phyloP scores from a whole-genome alignment of 192 early-diverging fungal genomes.

The Coemansia sp. region DNA sequence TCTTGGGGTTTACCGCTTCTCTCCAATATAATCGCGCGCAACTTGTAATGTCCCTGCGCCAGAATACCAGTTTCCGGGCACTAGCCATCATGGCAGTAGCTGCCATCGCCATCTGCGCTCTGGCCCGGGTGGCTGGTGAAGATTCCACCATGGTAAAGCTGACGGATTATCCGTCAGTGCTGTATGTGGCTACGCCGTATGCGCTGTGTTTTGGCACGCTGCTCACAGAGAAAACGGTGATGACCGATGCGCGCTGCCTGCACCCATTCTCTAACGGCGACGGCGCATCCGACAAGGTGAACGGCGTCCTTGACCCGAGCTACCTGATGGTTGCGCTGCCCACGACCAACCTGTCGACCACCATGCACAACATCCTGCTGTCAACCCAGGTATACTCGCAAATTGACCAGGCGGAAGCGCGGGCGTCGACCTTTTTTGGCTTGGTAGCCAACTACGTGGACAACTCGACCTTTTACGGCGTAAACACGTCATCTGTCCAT shows the following conservation, averaged over 20 bases:
- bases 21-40: background rate
- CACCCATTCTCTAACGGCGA: conserved; percentile 40
- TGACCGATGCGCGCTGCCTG: conserved; percentile 50
- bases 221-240: conserved; percentile 29
- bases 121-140: conserved; percentile 1
- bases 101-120: background rate
- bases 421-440: conserved; percentile 38
- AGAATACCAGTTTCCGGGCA: background rate
- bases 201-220: conserved; percentile 42
- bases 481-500: conserved; percentile 34
- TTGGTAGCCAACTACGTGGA: conserved; percentile 35
- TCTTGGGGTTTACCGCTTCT: background rate
- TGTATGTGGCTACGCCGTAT: conserved; percentile 45
- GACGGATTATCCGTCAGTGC: conserved; percentile 32
- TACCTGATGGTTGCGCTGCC: conserved; percentile 48
- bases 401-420: conserved; percentile 23
- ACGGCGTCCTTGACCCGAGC: conserved; percentile 30
- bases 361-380: conserved; percentile 43
- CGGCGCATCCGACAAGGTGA: conserved; percentile 19
- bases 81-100: background rate
- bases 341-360: conserved; percentile 26
- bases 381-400: conserved; percentile 38
- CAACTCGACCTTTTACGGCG: conserved; percentile 44
- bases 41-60: background rate
- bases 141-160: conserved; percentile 18